Evolutionary conservation across 2,329 filamentous ascomycete genomes (phyloP), one percentile per base, ranked within the genome.

Genomic region (Ceratocystis diversiconidia): DNA sequence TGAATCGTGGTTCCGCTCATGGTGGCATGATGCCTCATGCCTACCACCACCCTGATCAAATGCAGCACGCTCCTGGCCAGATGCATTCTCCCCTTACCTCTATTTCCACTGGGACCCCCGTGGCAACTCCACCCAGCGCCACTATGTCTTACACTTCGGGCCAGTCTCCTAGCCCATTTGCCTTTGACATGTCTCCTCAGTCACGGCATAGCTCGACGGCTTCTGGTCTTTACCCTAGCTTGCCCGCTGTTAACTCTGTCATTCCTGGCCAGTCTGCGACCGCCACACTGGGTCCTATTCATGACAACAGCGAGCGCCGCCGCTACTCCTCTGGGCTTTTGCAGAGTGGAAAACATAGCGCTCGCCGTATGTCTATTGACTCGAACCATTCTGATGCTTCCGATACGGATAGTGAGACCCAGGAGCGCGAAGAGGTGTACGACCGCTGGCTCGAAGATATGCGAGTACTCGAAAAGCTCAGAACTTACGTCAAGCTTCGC

Each of bases 121-220:
- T 87, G 8, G 80, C 90, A 69, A 92, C 88, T 2, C 89, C 88
- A 6, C 86, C 88, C 0, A 89, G 86, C 10, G 89, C 85, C 73
- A 82, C 85, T 65, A 80, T 90, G 72, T 91, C 88, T 0, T 91
- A 91, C 76, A 85, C 84, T 48, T 90, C 88, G 10, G 85, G 86
- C 61, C 87, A 91, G 73, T 92, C 88, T 5, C 88, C 88, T 1
- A 82, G 79, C 69, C 84, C 86, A 32, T 89, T 87, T n/a, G 84
- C 82, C 60, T 82, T 86, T 67, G 86, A 81, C 72, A 80, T 90
- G 73, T 87, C 84, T 60, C 87, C 87, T 0, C 79, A 82, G 57
- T 83, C 82, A 12, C 82, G 86, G 65, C 82, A 86, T 72, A 81
- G 79, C 71, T 82, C 82, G 1, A 81, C 80, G 4, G 75, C 79